Conservation (phyloP, 352 stramenopile genomes). For the Phytophthora pseudosyringae region DNA sequence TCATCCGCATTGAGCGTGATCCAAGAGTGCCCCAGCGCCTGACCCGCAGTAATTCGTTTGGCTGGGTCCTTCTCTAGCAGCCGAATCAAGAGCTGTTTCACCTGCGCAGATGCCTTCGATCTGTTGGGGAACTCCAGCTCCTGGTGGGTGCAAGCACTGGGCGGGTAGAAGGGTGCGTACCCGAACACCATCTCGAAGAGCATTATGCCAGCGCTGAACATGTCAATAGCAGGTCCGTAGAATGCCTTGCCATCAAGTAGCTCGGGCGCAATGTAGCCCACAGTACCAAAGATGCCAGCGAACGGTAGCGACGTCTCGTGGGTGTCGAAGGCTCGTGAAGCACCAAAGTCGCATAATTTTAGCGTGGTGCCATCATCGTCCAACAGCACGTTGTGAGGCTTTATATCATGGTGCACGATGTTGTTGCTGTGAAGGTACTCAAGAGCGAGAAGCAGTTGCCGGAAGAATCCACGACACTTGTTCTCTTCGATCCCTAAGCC, state of each 20-base stretch:
- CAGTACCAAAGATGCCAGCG: conserved; percentile 72
- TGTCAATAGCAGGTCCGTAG: conserved; percentile 72
- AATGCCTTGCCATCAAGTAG: conserved; percentile 55
- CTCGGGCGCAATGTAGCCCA: conserved; percentile 76
- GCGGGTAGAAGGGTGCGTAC: conserved; percentile 76
- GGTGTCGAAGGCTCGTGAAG: conserved; percentile 71
- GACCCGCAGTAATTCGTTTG: conserved; percentile 74
- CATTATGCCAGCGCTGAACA: conserved; percentile 75
- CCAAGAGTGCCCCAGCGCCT: conserved; percentile 88
- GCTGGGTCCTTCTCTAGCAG: conserved; percentile 79
- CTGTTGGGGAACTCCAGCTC: conserved; percentile 62
- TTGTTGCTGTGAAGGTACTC: conserved; percentile 73
- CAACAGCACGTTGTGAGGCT: conserved; percentile 85
- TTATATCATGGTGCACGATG: conserved; percentile 93
- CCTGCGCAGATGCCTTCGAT: conserved; percentile 41
- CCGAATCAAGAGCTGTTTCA: conserved; percentile 71
- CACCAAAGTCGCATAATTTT: conserved; percentile 88
- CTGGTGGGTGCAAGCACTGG: conserved; percentile 66
- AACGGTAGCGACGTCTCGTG: conserved; percentile 61
- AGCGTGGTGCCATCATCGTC: conserved; percentile 50
- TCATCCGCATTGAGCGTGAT: conserved; percentile 49
- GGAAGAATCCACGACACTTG: conserved; percentile 61
- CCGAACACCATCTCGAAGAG: conserved; percentile 84
- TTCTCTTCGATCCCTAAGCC: conserved; percentile 56
- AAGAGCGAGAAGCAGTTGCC: conserved; percentile 63